phyloP scores from a whole-genome alignment of 371 early-diverging fungal species.

The Polyrhizophydium stewartii region DNA sequence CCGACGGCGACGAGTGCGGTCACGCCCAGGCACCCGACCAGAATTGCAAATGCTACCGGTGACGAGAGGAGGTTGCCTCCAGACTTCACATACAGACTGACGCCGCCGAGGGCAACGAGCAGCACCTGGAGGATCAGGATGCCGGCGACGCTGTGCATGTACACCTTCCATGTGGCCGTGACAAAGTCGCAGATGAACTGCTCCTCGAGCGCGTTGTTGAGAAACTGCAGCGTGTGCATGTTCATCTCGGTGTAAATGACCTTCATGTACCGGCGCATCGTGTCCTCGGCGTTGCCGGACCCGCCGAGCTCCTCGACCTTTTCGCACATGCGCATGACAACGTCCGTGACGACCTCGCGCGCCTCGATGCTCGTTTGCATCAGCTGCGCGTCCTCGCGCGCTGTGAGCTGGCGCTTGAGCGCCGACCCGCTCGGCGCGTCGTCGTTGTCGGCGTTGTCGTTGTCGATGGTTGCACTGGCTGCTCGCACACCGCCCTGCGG shows the following conservation, averaged over 20 bases:
- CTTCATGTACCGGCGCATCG: slow-evolving; percentile 11
- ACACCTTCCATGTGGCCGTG: slow-evolving; percentile 8
- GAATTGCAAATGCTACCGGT: no score
- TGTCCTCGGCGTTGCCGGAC: neutral
- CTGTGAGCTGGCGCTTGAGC: neutral
- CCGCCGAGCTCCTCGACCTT: slow-evolving; percentile 10
- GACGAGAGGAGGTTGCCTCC: no score
- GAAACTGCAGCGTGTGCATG: slow-evolving; percentile 11
- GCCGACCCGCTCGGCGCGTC: neutral
- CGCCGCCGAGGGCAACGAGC: slow-evolving; percentile 11
- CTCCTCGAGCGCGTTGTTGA: slow-evolving; percentile 18
- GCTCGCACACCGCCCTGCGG: no score
- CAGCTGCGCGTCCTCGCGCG: neutral
- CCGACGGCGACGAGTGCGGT: neutral
- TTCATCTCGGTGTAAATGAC: slow-evolving; percentile 18
- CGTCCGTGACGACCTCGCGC: slow-evolving; percentile 14
- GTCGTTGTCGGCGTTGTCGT: no score
- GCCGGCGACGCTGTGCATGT: slow-evolving; percentile 9
- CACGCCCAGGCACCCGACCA: no score
- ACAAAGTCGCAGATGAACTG: slow-evolving; percentile 21
- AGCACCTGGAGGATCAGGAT: slow-evolving; percentile 22
- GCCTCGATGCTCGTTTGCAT: neutral
- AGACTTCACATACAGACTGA: no score
- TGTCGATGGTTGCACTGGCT: no score
- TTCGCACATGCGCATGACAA: slow-evolving; percentile 13